Conservation (phyloP, 2,329 filamentous ascomycete genomes). For the Aspergillus japonicus region DNA sequence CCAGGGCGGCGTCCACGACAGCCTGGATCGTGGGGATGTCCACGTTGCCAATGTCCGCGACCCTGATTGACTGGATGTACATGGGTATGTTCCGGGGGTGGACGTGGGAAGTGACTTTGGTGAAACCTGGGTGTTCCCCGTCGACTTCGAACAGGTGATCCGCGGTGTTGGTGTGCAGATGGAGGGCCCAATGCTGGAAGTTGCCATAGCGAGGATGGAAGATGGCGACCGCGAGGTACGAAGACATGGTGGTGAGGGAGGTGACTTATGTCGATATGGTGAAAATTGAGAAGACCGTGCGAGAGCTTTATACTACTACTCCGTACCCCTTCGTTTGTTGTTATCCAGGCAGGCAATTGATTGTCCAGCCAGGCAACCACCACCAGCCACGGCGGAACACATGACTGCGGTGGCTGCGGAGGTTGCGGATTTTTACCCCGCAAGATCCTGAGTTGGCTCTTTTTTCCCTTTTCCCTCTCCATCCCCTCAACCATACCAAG, state of each 20-base stretch:
- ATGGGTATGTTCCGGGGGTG: constrained; percentile 11
- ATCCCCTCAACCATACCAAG: not conserved
- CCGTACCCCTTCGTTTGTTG: no score
- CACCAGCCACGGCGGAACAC: no score
- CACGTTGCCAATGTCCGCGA: constrained; percentile 12
- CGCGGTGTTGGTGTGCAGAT: constrained; percentile 17
- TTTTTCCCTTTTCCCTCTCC: not conserved
- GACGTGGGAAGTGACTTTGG: constrained; percentile 9
- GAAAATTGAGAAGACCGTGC: no score
- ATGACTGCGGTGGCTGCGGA: not conserved
- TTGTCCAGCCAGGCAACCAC: not conserved
- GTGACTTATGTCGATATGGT: no score
- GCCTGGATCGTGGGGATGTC: constrained; percentile 15
- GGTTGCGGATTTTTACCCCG: not conserved
- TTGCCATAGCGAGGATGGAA: constrained; percentile 22
- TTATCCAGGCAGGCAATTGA: not conserved
- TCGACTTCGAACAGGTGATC: constrained; percentile 23
- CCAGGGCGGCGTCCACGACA: constrained; percentile 9
- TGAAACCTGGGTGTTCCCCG: constrained; percentile 21
- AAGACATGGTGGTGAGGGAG: not conserved
- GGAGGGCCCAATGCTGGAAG: constrained; percentile 24
- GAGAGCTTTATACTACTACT: no score
- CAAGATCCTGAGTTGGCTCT: not conserved
- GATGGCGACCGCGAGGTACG: constrained; percentile 11
- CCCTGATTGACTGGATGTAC: constrained; percentile 13